Conservation (phyloP, 1,284 basidiomycete species). For the Pseudozyma thailandica region DNA sequence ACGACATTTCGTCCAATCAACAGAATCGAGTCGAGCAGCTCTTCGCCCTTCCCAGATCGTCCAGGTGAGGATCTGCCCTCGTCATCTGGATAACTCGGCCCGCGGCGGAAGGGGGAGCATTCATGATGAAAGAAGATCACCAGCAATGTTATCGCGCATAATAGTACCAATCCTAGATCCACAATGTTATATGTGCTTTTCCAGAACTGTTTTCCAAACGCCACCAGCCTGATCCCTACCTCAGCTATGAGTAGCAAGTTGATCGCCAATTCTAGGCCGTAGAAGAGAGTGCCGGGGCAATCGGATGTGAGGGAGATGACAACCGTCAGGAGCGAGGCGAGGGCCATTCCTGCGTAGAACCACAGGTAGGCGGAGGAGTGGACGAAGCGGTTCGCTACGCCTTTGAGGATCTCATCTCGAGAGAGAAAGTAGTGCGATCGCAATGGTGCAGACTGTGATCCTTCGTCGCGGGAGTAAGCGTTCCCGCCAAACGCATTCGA, state of each 20-base stretch:
- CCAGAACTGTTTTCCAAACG: slow-evolving; percentile 67
- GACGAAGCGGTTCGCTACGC: slow-evolving; percentile 66
- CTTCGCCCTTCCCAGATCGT: slow-evolving; percentile 59
- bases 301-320: slow-evolving; percentile 57
- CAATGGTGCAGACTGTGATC: slow-evolving; percentile 11
- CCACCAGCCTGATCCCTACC: slow-evolving; percentile 60
- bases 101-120: slow-evolving; percentile 60
- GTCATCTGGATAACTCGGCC: slow-evolving; percentile 23
- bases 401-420: slow-evolving; percentile 64
- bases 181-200: slow-evolving; percentile 65
- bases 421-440: slow-evolving; percentile 61
- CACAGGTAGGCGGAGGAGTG: slow-evolving; percentile 65
- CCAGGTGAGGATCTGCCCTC: slow-evolving; percentile 1
- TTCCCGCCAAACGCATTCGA: slow-evolving; percentile 20
- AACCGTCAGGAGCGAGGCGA: slow-evolving; percentile 62
- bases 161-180: slow-evolving; percentile 60
- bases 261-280: slow-evolving; percentile 61
- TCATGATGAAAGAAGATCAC: slow-evolving; percentile 66
- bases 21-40: slow-evolving; percentile 64
- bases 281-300: slow-evolving; percentile 64
- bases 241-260: slow-evolving; percentile 64
- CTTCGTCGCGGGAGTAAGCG: slow-evolving; percentile 18
- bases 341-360: slow-evolving; percentile 65
- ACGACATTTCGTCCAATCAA: slow-evolving; percentile 64
- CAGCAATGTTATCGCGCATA: slow-evolving; percentile 63